These are phyloP conservation scores for Leucocoprinus sp. DNA, from an alignment of 768 basidiomycete species.

Conservation along the genomic window DNA sequence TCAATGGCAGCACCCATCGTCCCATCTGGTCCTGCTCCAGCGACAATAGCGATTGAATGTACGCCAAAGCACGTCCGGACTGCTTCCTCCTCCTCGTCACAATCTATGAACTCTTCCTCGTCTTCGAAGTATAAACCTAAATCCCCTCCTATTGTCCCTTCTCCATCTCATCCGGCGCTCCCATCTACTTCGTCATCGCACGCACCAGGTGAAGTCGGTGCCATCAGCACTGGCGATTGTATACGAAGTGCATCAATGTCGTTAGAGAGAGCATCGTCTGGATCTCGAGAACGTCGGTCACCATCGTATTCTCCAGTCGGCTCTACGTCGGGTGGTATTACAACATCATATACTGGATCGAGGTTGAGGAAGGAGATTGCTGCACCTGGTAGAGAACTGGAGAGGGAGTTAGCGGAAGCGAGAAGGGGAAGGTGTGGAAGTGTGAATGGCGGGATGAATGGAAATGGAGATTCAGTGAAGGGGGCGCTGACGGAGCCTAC, in stretches of 20 bases:
- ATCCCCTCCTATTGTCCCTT: constrained; percentile 11
- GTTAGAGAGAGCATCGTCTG: constrained; percentile 10
- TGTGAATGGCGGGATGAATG: not conserved
- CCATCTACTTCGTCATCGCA: constrained; percentile 12
- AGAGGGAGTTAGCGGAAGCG: constrained; percentile 7
- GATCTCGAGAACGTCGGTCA: constrained; percentile 4
- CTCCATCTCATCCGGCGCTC: constrained; percentile 9
- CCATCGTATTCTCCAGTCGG: too few species aligned
- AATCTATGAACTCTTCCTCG: not conserved
- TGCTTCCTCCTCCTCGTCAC: constrained; percentile 2
- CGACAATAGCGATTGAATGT: constrained; percentile 1
- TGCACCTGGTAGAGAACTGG: not conserved
- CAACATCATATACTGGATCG: not conserved
- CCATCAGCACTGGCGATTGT: not conserved
- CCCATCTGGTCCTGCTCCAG: constrained; percentile 9
- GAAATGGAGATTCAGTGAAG: constrained; percentile 11
- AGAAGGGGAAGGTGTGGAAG: constrained; percentile 2
- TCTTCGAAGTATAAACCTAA: not conserved
- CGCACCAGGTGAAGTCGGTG: constrained; percentile 9
- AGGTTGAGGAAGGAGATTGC: not conserved
- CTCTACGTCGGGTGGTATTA: constrained; percentile 1
- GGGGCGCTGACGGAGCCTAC: constrained; percentile 12
- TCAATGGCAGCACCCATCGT: constrained; percentile 21
- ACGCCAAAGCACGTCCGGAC: constrained; percentile 1
- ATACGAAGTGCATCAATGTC: constrained; percentile 4